Base-by-base conservation (phyloP, 768 basidiomycete genomes). In the Rhodocollybia butyracea region DNA sequence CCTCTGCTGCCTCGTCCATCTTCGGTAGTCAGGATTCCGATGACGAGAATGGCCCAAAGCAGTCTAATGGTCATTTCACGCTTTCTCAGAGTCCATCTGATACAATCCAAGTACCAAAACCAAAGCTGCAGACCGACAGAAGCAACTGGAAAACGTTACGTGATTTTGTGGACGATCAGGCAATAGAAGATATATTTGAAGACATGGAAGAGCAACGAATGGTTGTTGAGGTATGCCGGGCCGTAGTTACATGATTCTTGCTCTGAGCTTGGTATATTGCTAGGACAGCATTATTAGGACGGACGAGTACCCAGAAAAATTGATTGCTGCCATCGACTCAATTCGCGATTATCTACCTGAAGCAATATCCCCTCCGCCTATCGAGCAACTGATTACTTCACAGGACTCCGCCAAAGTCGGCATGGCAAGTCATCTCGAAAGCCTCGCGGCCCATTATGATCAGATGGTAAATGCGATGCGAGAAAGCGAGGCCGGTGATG, bases 81-180 rank as follows among this genome's bases (percentile, higher is more conserved):
- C 70, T 42, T 10, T 65, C 70, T 17, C 67, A 67, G n/a, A 79
- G 72, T 61, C 74, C 77, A 46, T 69, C 77, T 7, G 73, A 75
- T 57, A 76, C 81, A 36, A 54, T 80, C 13, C 68, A 66, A n/a
- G 41, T 53, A 22, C 55, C 36, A 21, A 19, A 59, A 55, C 10
- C 60, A 62, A 69, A 70, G 62, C 54, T 70, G 59, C 52, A 63
- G 54, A 64, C 62, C 24, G 84, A 86, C 60, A 74, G 83, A 55
- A 76, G 73, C 38, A 76, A 73, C 30, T 92, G 91, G 91, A 93
- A 91, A 75, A 89, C 87, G 0, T 64, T 93, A 31, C 80, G 91
- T 31, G 90, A 93, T 65, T 93, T 94, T 67, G 88, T 92, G 32
- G 89, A 92, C 61, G 91, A 94, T 61, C 78, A 84, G 29, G 87